Evolutionary conservation across 2,329 filamentous ascomycete species (phyloP).

Genomic region (Fusarium solani-melongenae): DNA sequence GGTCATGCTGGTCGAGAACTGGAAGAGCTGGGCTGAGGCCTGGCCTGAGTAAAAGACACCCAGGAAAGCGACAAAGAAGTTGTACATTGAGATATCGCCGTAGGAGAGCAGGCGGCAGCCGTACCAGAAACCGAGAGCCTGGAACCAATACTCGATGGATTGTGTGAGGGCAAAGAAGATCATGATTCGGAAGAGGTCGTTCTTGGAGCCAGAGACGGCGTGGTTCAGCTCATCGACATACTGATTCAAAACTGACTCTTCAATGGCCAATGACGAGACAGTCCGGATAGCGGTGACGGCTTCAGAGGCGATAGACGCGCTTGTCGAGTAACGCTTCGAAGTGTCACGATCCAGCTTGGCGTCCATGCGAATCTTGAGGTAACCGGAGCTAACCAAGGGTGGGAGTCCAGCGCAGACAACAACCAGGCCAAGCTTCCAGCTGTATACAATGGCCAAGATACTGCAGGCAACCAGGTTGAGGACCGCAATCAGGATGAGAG

Average conservation of each 20-base stretch:
- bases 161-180: constrained; percentile 53
- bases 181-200: constrained; percentile 49
- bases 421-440: constrained; percentile 62
- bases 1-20: constrained; percentile 64
- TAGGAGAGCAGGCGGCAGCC: constrained; percentile 51
- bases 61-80: constrained; percentile 62
- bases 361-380: constrained; percentile 54
- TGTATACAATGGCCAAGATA: constrained; percentile 56
- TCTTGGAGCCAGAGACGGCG: constrained; percentile 44
- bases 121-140: constrained; percentile 57
- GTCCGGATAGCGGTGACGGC: constrained; percentile 54
- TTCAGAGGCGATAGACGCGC: constrained; percentile 58
- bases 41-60: constrained; percentile 60
- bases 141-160: constrained; percentile 51
- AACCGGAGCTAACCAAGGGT: constrained; percentile 51
- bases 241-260: constrained; percentile 47
- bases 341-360: constrained; percentile 51
- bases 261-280: constrained; percentile 55
- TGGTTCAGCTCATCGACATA: constrained; percentile 47
- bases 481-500: constrained; percentile 51
- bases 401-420: constrained; percentile 57
- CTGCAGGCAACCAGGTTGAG: constrained; percentile 52
- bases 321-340: constrained; percentile 49
- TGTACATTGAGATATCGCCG: constrained; percentile 64
- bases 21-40: constrained; percentile 54